A percentile compares a stretch with the other conserved stretches of the same genome.
These are phyloP conservation scores for Sclerotinia glacialis DNA, from an alignment of 2,329 filamentous ascomycete genomes.

Conservation along the genomic window DNA sequence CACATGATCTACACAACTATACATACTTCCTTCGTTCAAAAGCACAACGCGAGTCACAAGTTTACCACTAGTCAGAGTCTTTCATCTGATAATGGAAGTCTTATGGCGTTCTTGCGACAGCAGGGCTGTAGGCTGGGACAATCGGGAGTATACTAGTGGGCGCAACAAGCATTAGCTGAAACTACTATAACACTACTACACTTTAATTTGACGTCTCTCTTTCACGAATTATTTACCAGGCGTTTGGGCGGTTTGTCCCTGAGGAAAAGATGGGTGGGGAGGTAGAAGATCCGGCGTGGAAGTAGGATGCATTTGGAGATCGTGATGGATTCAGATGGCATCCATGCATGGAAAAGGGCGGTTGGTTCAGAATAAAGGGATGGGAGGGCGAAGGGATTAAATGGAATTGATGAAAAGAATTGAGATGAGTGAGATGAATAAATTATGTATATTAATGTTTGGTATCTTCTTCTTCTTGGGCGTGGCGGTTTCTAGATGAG, in stretches of 20 bases:
- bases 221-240: constrained; percentile 7
- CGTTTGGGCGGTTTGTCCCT: not conserved
- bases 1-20: constrained; percentile 1
- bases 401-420: constrained; percentile 15
- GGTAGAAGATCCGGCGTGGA: not conserved
- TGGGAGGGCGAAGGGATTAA: constrained; percentile 1
- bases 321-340: no score
- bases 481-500: not conserved
- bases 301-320: not conserved
- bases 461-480: not conserved
- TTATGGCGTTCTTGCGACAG: constrained; percentile 13
- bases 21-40: constrained; percentile 11
- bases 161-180: not conserved
- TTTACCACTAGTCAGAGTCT: not conserved
- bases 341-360: not conserved
- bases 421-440: constrained; percentile 11
- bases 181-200: constrained; percentile 6
- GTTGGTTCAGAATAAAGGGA: not conserved
- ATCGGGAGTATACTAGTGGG: not conserved
- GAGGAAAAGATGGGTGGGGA: not conserved
- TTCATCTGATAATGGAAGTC: constrained; percentile 6
- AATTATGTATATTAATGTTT: constrained; percentile 17
- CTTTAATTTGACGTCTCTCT: constrained; percentile 18
- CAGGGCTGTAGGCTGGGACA: not conserved
- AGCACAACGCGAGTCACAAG: not conserved